A percentile compares a stretch with the other conserved stretches of the same genome.
These are phyloP conservation scores for Cicer judaicum DNA, from an alignment of 306 rosid species.

Conservation along the genomic window DNA sequence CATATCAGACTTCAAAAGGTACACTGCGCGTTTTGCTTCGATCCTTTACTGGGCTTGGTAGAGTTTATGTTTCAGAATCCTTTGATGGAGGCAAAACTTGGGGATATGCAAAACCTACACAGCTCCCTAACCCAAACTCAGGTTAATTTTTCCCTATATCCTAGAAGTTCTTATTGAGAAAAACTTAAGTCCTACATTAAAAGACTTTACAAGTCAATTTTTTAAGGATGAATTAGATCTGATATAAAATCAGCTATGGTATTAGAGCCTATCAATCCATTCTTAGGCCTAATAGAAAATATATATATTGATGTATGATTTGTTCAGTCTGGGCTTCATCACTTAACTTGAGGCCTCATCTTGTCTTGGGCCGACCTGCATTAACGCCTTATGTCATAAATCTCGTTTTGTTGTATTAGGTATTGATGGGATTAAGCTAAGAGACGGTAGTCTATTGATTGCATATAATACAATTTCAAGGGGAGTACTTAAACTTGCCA, in stretches of 20 bases:
- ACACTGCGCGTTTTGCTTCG: conserved; percentile 82
- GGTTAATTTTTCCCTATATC: conserved; percentile 55
- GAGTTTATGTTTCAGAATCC: conserved; percentile 80
- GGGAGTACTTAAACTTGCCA: conserved; percentile 81
- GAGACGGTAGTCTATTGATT: conserved; percentile 68
- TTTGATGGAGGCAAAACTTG: conserved; percentile 75
- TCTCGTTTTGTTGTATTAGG: conserved; percentile 53
- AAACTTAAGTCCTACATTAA: too few relatives aligned
- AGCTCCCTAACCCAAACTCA: conserved; percentile 93
- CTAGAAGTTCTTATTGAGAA: too few relatives aligned
- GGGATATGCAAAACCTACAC: conserved; percentile 73
- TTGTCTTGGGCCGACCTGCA: background rate
- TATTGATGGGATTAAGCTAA: conserved; percentile 87
- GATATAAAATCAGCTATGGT: too few relatives aligned
- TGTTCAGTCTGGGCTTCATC: too few relatives aligned
- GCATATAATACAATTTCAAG: conserved; percentile 73
- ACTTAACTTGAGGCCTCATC: background rate
- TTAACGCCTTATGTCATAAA: conserved; percentile 8
- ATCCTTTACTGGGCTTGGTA: conserved; percentile 66
- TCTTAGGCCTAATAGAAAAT: too few relatives aligned
- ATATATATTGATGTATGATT: too few relatives aligned
- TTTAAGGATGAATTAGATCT: too few relatives aligned
- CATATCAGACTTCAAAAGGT: conserved; percentile 74
- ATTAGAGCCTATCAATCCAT: too few relatives aligned
- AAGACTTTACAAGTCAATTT: too few relatives aligned